phyloP scores from a whole-genome alignment of 257 asterid genomes.

The Hygrophila difformis region DNA sequence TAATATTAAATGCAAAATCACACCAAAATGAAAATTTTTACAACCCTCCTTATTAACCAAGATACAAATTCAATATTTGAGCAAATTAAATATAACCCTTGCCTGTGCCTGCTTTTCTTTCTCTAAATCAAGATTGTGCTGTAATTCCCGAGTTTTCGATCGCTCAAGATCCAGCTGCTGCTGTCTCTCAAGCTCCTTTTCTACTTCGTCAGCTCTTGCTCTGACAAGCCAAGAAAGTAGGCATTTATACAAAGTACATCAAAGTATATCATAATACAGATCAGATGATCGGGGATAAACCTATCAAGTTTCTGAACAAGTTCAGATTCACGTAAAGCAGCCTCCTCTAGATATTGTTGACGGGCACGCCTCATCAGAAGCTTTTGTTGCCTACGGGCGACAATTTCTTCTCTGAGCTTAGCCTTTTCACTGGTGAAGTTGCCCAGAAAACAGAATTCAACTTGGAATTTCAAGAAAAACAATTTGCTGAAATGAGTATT shows the following conservation, averaged over 20 bases:
- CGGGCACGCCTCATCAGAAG: constrained; percentile 67
- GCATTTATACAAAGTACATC: constrained; percentile 6
- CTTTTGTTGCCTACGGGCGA: constrained; percentile 79
- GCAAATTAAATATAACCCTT: constrained; percentile 22
- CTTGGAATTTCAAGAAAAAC: neutral
- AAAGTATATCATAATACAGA: constrained; percentile 6
- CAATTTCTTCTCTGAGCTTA: constrained; percentile 68
- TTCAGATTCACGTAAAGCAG: constrained; percentile 84
- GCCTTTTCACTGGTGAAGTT: constrained; percentile 61
- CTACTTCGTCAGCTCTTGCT: constrained; percentile 68
- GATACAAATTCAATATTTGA: constrained; percentile 1
- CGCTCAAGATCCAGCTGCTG: constrained; percentile 75
- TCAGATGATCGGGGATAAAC: constrained; percentile 23
- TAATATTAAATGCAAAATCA: no score
- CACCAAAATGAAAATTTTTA: no score
- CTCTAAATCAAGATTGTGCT: constrained; percentile 90
- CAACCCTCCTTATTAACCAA: no score
- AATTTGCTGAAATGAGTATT: no score
- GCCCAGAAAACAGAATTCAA: constrained; percentile 9
- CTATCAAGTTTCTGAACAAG: constrained; percentile 83
- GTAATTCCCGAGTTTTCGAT: constrained; percentile 82
- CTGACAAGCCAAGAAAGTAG: constrained; percentile 31
- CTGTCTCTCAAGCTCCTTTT: constrained; percentile 90
- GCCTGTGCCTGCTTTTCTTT: constrained; percentile 94
- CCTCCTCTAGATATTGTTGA: constrained; percentile 67